Evolutionary conservation across 1,284 basidiomycete species (phyloP).

Genomic region (Sanghuangporus weigelae): DNA sequence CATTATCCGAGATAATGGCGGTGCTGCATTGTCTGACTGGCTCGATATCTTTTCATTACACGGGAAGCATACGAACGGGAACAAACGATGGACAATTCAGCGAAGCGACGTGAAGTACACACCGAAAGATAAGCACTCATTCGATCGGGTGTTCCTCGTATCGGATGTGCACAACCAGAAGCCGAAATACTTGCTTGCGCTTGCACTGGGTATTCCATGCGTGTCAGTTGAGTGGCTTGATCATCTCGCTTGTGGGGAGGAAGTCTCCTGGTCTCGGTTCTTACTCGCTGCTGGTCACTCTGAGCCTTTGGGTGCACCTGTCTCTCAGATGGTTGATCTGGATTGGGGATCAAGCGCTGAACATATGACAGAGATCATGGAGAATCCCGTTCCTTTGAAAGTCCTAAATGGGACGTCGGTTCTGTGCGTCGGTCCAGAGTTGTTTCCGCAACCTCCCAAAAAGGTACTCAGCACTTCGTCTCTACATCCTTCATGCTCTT

Average conservation of each 20-base stretch:
- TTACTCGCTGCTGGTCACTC: slow-evolving; percentile 68
- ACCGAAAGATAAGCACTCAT: slow-evolving; percentile 31
- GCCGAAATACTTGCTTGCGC: slow-evolving; percentile 74
- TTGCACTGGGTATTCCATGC: slow-evolving; percentile 84
- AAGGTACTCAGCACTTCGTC: slow-evolving; percentile 28
- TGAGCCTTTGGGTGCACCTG: slow-evolving; percentile 40
- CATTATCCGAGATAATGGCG: slow-evolving; percentile 51
- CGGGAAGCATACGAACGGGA: slow-evolving; percentile 36
- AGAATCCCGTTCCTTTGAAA: slow-evolving; percentile 50
- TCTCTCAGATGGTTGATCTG: slow-evolving; percentile 68
- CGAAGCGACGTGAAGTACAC: slow-evolving; percentile 44
- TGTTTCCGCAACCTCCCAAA: slow-evolving; percentile 42
- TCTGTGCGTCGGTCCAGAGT: slow-evolving; percentile 50
- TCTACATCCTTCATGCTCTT: background rate
- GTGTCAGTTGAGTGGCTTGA: slow-evolving; percentile 60
- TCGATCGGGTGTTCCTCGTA: slow-evolving; percentile 56
- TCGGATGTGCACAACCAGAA: slow-evolving; percentile 62
- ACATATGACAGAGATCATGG: slow-evolving; percentile 52
- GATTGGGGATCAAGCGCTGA: slow-evolving; percentile 59
- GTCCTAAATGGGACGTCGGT: slow-evolving; percentile 47
- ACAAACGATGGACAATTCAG: slow-evolving; percentile 48
- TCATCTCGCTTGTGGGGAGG: slow-evolving; percentile 30
- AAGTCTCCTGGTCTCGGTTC: slow-evolving; percentile 54
- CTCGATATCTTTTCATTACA: slow-evolving; percentile 57
- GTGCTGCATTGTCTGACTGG: slow-evolving; percentile 61